Base-by-base conservation (phyloP, 2,329 filamentous ascomycete genomes). In the Aspergillus sp. region DNA sequence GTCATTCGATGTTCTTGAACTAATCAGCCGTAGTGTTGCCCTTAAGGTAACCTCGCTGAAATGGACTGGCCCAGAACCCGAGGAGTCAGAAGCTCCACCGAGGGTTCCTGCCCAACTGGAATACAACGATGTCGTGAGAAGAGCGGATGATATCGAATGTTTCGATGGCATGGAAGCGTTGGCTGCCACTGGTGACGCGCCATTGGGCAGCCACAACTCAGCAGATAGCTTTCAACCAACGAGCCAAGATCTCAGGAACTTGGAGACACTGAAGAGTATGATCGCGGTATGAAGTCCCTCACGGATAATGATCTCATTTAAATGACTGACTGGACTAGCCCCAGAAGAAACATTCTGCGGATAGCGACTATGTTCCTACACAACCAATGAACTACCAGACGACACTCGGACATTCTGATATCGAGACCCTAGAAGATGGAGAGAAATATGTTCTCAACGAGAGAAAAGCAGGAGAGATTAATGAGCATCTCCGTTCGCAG, bases 1-100 rank as follows among this genome's bases (percentile, higher is more conserved):
- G 10, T 31, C 11, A 9, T 11, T 34, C 36, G 1, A 29, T 7
- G 25, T 9, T 14, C 25, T 21, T 19, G 41, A 32, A 34, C 59
- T 63, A 51, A 64, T 46, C 20, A n/a, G n/a, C 9, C 7, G 3
- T 34, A 72, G 67, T 34, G 66, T 69, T 52, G 67, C 68, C 10
- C 57, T 71, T 13, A 69, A 64, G 45, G 65, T 74, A 4, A 64
- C 66, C 49, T 66, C 65, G 54, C 50, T 71, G 23, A 69, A 67
- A 54, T 69, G 65, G 63, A 62, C 50, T 34, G 64, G 64, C 9
- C 57, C 58, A 23, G 59, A 65, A 5, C 51, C 52, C 4, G 57
- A 59, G 14, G 62, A 50, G 38, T 60, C 63, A 36, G 63, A 69
- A 53, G 45, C 47, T 17, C 23, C 50, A 3, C 64, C 62, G 14